Evolutionary conservation across 225 moss, liverwort and hornwort species (phyloP), one percentile per base, ranked within the genome.

Genomic region (Takakia lepidozioides): DNA sequence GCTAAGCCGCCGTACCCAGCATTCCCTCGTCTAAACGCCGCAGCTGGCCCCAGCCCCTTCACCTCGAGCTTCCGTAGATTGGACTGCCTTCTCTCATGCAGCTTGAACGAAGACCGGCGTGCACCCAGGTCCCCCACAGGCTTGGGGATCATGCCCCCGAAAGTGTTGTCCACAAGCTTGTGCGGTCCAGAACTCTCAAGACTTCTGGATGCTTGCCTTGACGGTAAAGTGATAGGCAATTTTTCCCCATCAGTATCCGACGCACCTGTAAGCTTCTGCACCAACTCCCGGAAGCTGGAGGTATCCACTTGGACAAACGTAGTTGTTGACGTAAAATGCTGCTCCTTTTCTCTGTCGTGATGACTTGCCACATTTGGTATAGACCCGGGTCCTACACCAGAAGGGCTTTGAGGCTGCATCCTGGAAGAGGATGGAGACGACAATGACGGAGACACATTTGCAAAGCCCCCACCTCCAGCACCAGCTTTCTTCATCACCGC

Each of bases 251-350:
- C 69, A 5, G 69, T 66, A 67, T 82, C 82, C 6, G 82, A 69
- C 15, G 78, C 78, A 13, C 82, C 82, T 13, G 82, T 82, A 22
- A 78, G 43, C 58, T 74, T 78, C 67, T 82, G 82, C 49, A 82
- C 82, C 1, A 82, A 67, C 74, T 82, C 82, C 5, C 82, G 73
- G 13, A 82, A 82, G 30, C 73, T 82, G 5, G 78, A 78, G 0
- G 82, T 76, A 36, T 82, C 82, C 24, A 73, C 82, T 46, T 82
- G 78, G 32, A 82, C 82, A 45, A 82, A 82, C 2, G 82, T 82
- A 9, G 73, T 74, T 15, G 73, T 71, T 6, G 71, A 78, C 27
- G 73, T 62, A 10, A 78, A 78, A 64, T 78, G 72, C 29, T 65
- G 67, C 11, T 46, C 52, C 3, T 30, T 50, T 50, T 34, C 13